These are phyloP conservation scores for Amanita brunnescens DNA, from an alignment of 768 basidiomycete species.

Conservation along the genomic window DNA sequence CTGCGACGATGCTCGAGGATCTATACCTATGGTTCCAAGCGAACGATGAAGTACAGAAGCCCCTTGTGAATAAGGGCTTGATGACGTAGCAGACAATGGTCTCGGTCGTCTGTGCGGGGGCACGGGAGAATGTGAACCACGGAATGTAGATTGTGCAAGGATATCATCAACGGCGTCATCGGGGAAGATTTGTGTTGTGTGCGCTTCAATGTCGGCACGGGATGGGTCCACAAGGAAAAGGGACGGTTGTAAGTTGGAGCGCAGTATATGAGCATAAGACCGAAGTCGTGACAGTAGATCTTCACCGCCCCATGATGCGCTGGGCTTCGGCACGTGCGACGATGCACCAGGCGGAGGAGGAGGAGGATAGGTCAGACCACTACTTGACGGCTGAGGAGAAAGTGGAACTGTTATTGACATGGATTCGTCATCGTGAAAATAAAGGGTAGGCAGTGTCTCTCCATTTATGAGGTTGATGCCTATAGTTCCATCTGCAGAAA, in stretches of 20 bases:
- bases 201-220: constrained; percentile 84
- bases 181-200: constrained; percentile 73
- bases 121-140: constrained; percentile 71
- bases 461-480: constrained; percentile 84
- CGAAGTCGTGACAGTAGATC: constrained; percentile 72
- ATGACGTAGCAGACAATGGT: constrained; percentile 40
- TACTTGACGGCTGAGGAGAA: constrained; percentile 19
- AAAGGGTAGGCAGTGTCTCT: constrained; percentile 78
- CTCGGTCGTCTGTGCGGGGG: constrained; percentile 76
- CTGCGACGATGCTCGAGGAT: constrained; percentile 51
- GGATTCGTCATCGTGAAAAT: constrained; percentile 98
- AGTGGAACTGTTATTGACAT: constrained; percentile 54
- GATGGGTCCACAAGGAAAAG: constrained; percentile 92
- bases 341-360: constrained; percentile 43
- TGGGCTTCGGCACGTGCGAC: constrained; percentile 31
- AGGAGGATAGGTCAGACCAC: constrained; percentile 49
- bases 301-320: constrained; percentile 79
- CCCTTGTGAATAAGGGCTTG: constrained; percentile 53
- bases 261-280: constrained; percentile 71
- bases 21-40: constrained; percentile 46
- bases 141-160: constrained; percentile 67
- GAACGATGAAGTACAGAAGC: constrained; percentile 79
- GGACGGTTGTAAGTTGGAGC: constrained; percentile 77
- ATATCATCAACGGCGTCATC: constrained; percentile 88
- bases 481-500: constrained; percentile 65